Evolutionary conservation across 225 moss, liverwort and hornwort species (phyloP).

Genomic region (Marchantia paleacea): DNA sequence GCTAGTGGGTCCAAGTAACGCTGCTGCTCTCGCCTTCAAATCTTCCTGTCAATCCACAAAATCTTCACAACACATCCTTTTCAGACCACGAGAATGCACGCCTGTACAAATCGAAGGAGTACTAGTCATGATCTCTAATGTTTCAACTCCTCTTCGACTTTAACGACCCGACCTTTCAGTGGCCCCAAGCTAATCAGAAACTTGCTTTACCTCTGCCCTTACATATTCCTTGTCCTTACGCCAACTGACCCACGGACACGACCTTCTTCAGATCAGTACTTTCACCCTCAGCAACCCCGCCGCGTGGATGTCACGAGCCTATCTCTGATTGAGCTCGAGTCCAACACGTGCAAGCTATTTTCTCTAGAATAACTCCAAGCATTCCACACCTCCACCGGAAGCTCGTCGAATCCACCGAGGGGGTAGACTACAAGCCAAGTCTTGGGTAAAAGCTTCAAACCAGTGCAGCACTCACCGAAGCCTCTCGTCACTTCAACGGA

Average conservation of each 20-base stretch:
- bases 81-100: neutral
- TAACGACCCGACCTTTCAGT: neutral
- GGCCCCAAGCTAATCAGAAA: too few relatives aligned
- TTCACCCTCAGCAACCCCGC: neutral
- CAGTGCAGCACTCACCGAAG: too few relatives aligned
- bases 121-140: neutral
- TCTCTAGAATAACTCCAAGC: neutral
- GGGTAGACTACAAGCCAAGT: too few relatives aligned
- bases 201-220: neutral
- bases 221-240: neutral
- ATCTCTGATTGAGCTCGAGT: neutral
- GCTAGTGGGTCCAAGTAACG: too few relatives aligned
- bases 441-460: too few relatives aligned
- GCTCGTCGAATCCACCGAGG: too few relatives aligned
- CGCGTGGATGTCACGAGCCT: constrained; percentile 5
- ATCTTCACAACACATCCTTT: neutral
- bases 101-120: neutral
- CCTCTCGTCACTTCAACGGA: too few relatives aligned
- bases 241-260: neutral
- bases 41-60: neutral
- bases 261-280: neutral
- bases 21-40: too few relatives aligned
- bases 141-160: neutral
- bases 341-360: neutral
- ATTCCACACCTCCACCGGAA: too few relatives aligned